phyloP scores from a whole-genome alignment of 768 basidiomycete species.

The Pulveroboletus sp. region DNA sequence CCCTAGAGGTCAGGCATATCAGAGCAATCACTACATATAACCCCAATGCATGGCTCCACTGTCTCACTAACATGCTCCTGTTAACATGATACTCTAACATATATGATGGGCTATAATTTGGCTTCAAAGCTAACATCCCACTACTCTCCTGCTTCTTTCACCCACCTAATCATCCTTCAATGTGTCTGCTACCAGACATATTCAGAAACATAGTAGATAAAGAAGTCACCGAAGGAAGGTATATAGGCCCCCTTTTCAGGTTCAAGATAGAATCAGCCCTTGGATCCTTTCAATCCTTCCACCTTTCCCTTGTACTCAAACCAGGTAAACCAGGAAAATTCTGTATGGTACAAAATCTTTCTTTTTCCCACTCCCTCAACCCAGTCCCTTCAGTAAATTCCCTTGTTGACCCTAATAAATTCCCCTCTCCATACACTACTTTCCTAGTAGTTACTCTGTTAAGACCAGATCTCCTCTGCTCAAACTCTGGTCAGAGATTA shows the following conservation, averaged over 20 bases:
- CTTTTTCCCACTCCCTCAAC: conserved; percentile 7
- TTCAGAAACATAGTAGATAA: neutral
- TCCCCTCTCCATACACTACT: neutral
- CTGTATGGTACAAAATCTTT: conserved; percentile 31
- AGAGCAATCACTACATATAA: neutral
- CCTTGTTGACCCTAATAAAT: conserved; percentile 22
- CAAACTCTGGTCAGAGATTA: too few relatives aligned
- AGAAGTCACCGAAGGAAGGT: neutral
- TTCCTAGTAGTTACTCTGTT: neutral
- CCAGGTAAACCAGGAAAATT: conserved; percentile 17
- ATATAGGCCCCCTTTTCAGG: neutral
- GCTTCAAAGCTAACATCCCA: neutral
- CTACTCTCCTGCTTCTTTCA: neutral
- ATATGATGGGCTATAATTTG: neutral
- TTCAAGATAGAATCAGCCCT: neutral
- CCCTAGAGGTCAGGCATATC: neutral
- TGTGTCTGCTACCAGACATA: accelerated
- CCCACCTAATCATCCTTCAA: neutral
- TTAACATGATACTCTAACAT: neutral
- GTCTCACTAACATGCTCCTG: neutral
- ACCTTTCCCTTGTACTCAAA: neutral
- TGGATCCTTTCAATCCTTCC: neutral
- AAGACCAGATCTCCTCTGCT: too few relatives aligned
- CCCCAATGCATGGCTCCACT: neutral
- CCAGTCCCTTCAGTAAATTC: conserved; percentile 32